Evolutionary conservation across 305 asterid species (phyloP).

Genomic region (Plantago lanceolata): DNA sequence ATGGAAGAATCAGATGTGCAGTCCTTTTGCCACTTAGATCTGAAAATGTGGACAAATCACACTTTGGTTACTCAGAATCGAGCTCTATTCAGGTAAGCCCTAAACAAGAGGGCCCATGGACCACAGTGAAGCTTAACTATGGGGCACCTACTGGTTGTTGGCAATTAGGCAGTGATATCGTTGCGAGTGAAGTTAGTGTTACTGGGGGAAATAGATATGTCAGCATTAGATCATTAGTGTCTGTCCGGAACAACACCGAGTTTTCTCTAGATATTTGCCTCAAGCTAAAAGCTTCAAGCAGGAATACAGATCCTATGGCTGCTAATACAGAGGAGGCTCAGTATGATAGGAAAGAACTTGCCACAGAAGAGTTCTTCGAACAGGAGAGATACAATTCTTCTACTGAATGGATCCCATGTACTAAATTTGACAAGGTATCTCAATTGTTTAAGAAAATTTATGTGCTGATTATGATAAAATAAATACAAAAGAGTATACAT

Average conservation of each 20-base stretch:
- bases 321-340: conserved; percentile 31
- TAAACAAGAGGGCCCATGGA: conserved; percentile 86
- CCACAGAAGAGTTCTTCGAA: conserved; percentile 71
- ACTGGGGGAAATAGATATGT: conserved; percentile 71
- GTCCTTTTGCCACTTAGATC: conserved; percentile 46
- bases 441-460: not conserved
- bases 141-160: conserved; percentile 95
- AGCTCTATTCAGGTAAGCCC: conserved; percentile 89
- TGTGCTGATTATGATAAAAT: conserved; percentile 1
- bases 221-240: conserved; percentile 75
- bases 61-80: conserved; percentile 37
- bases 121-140: conserved; percentile 74
- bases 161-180: conserved; percentile 68
- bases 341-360: conserved; percentile 35
- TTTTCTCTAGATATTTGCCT: conserved; percentile 65
- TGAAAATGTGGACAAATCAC: conserved; percentile 38
- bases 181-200: conserved; percentile 91
- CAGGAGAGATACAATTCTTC: conserved; percentile 51
- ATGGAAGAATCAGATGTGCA: conserved; percentile 69
- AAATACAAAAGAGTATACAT: not conserved
- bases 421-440: conserved; percentile 53
- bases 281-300: conserved; percentile 42
- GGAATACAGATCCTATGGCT: conserved; percentile 26
- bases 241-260: conserved; percentile 76
- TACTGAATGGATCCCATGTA: conserved; percentile 56